phyloP scores from a whole-genome alignment of 306 rosid genomes.

The Lathyrus aphaca region DNA sequence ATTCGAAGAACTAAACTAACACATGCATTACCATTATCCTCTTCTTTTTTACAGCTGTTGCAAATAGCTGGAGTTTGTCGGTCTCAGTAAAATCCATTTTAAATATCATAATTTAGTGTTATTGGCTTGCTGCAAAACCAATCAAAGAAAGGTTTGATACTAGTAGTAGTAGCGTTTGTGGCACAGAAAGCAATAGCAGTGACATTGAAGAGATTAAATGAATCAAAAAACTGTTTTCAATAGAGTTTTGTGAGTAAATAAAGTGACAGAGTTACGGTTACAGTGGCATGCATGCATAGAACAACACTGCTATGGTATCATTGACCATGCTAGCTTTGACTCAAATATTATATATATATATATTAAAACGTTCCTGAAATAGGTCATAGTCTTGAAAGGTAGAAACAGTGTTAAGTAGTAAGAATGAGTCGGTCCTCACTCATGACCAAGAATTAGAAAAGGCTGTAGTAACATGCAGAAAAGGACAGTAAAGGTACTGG shows the following conservation, averaged over 20 bases:
- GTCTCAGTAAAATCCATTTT: background rate
- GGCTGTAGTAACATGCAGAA: conserved; percentile 36
- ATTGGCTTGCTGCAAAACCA: background rate
- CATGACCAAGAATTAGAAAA: conserved; percentile 16
- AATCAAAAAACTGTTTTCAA: background rate
- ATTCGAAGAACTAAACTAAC: conserved; percentile 56
- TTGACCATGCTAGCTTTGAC: conserved; percentile 65
- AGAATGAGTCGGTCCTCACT: conserved; percentile 16
- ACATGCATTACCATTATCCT: conserved; percentile 5
- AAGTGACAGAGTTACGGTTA: conserved; percentile 42
- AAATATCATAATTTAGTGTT: background rate
- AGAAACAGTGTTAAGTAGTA: conserved; percentile 28
- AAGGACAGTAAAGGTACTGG: conserved; percentile 37
- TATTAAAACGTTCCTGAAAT: conserved; percentile 6
- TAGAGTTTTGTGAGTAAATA: conserved; percentile 34
- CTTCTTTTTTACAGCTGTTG: background rate
- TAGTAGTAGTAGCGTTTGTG: conserved; percentile 4
- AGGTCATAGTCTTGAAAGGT: conserved; percentile 3
- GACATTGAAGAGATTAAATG: background rate
- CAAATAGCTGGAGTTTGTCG: background rate
- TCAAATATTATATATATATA: conserved; percentile 35
- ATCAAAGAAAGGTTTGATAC: background rate
- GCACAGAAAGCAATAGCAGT: conserved; percentile 40
- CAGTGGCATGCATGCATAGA: conserved; percentile 50
- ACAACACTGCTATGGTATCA: conserved; percentile 39